Base-by-base conservation (phyloP, 106 monocot genomes). In the Gastrodia elata region DNA sequence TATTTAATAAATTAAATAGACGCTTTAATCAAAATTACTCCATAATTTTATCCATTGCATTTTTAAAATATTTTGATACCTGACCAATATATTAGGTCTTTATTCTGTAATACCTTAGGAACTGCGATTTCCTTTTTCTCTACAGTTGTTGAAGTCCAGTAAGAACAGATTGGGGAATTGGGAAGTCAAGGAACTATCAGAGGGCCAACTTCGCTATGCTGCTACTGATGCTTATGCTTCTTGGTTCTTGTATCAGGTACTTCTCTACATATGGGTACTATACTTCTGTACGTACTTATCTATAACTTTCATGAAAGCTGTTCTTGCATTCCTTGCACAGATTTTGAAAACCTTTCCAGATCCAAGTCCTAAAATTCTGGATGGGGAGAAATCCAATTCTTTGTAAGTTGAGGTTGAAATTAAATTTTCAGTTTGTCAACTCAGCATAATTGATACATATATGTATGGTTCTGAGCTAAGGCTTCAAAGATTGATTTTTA, bases 221-320 rank as follows among this genome's bases (percentile, higher is more conserved):
- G 98, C 98, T 16, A 99, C 98, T 74, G 98, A 99, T 85, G 93
- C 98, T n/a, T 99, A 80, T 85, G 87, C 74, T 61, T 99, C 98
- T 82, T 99, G 98, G 98, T 81, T 77, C 69, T 40, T 99, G 64
- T 81, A 93, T 81, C 80, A 93, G 88, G 98, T 98, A 86, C 68
- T 24, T 13, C 26, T 16, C 67, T 67, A 5, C 20, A 37, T 35
- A 25, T n/a, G 5, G 33, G 10, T 35, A 7, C 27, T n/a, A n/a
- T 26, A 5, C 38, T 55, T 43, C 41, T 25, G 0, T 14, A 69
- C 40, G 3, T 35, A 2, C 1, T 39, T 4, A 9, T 26, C 3
- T 68, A 11, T 55, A 74, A 4, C 58, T 57, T 52, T 39, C 46
- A 65, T 27, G 39, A 15, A 25, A 38, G 20, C 34, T 46, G 20